Base-by-base conservation (phyloP, 176 grass and related monocot genomes). In the Oryza meridionalis region DNA sequence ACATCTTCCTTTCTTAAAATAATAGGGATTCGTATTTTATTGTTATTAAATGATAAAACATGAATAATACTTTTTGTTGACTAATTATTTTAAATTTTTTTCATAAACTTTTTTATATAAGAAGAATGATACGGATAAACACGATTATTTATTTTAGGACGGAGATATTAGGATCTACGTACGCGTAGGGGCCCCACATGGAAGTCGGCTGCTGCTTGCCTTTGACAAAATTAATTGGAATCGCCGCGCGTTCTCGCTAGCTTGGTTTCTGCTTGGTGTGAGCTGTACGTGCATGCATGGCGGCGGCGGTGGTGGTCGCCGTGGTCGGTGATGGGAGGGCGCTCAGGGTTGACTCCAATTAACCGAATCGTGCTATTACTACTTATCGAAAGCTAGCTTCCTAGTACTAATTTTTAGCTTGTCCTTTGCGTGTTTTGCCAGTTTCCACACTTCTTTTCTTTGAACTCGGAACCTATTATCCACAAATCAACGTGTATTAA, bases 301-400 rank as follows among this genome's bases (percentile, higher is more conserved):
- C 71, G 46, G 67, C 73, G 11, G 22, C 13, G 33, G 33, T 5
- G 33, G 33, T 25, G 25, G 22, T 43, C 63, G 72, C 32, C 46
- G 25, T 78, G 25, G 83, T 72, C 75, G 75, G 83, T 78, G 84
- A 72, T 62, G 65, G 22, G 64, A 67, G 65, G 65, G 47, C 29
- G 65, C 35, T 25, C 45, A 31, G 21, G 35, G 84, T 85, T 85
- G 84, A 37, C 53, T 4, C 4, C 6, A 37, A 61, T 17, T 14
- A 11, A 35, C 4, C 33, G 35, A 24, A 29, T 29, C 3, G 5
- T 4, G 14, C 10, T 47, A 45, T 0, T 45, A 4, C 45, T 47
- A 44, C 14, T 16, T 51, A 51, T 17, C 13, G 13, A 13, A 15
- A 51, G 49, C 49, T 17, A 51, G 14, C 49, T 16, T 5, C 11